Evolutionary conservation across 2,329 filamentous ascomycete species (phyloP).

Genomic region (Pseudopithomyces maydicus): DNA sequence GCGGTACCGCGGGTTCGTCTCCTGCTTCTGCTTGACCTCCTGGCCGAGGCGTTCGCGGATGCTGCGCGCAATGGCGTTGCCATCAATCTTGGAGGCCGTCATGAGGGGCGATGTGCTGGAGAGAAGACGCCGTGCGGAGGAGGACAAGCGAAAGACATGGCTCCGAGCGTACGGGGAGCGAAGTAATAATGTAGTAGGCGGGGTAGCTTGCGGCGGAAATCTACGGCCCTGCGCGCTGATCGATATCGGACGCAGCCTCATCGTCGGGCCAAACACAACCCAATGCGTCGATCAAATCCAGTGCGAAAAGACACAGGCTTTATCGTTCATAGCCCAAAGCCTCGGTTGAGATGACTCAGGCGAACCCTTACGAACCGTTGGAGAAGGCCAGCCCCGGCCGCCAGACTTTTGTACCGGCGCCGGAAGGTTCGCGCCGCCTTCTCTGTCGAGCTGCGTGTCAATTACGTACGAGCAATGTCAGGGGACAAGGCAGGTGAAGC

Average conservation of each 20-base stretch:
- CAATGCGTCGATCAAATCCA: constrained; percentile 27
- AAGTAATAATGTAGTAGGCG: constrained; percentile 33
- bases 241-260: constrained; percentile 39
- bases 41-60: constrained; percentile 82
- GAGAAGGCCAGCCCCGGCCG: constrained; percentile 5
- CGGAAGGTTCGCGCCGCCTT: not conserved
- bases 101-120: constrained; percentile 66
- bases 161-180: constrained; percentile 15
- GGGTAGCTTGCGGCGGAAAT: constrained; percentile 40
- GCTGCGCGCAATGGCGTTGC: constrained; percentile 89
- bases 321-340: constrained; percentile 14
- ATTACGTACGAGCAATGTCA: constrained; percentile 17
- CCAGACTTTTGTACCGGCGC: constrained; percentile 1
- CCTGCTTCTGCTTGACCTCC: constrained; percentile 82
- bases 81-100: constrained; percentile 91
- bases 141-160: constrained; percentile 9
- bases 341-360: constrained; percentile 23
- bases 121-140: constrained; percentile 44
- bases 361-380: constrained; percentile 4
- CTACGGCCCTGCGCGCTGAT: constrained; percentile 30
- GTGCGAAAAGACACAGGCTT: constrained; percentile 21
- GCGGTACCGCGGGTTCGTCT: constrained; percentile 82
- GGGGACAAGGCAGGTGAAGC: not conserved
- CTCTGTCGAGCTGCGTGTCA: constrained; percentile 4
- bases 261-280: constrained; percentile 25